Evolutionary conservation across 2,329 filamentous ascomycete species (phyloP), one percentile per base, ranked within the genome.

Genomic region (Eurotiales sp.): DNA sequence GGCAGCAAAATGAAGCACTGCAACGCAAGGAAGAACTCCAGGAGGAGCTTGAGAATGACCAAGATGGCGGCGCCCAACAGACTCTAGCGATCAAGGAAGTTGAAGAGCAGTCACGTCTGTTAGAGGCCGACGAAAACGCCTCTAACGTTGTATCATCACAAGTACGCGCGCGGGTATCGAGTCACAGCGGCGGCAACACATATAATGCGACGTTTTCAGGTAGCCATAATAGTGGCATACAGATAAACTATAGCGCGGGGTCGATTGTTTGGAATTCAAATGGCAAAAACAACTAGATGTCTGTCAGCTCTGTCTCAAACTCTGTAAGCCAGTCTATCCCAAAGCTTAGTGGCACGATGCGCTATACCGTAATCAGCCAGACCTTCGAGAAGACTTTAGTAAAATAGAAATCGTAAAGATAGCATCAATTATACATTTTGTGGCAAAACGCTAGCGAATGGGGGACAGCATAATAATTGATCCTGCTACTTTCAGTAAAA

Each of bases 251-350:
- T n/a, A n/a, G n/a, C n/a, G n/a, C n/a, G n/a, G n/a, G n/a, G 34
- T 51, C 29, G 40, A 37, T 46, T 21, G 46, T 5, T 11, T 51
- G 48, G 48, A 51, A 46, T 37, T 27, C 10, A 61, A 60, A 0
- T 68, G 59, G 51, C 65, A 45, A 45, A 45, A 17, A 30, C 27
- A 45, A n/a, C n/a, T n/a, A n/a, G n/a, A n/a, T n/a, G n/a, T n/a
- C n/a, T n/a, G n/a, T n/a, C n/a, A n/a, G n/a, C n/a, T n/a, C n/a
- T n/a, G n/a, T n/a, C n/a, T n/a, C n/a, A n/a, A n/a, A n/a, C n/a
- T n/a, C n/a, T n/a, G n/a, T n/a, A n/a, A n/a, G n/a, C n/a, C n/a
- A n/a, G n/a, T n/a, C n/a, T n/a, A n/a, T n/a, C n/a, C n/a, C n/a
- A n/a, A n/a, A n/a, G n/a, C n/a, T n/a, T n/a, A n/a, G n/a, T n/a